These are phyloP conservation scores for Termitomyces sp. DNA, from an alignment of 768 basidiomycete species.

Conservation along the genomic window DNA sequence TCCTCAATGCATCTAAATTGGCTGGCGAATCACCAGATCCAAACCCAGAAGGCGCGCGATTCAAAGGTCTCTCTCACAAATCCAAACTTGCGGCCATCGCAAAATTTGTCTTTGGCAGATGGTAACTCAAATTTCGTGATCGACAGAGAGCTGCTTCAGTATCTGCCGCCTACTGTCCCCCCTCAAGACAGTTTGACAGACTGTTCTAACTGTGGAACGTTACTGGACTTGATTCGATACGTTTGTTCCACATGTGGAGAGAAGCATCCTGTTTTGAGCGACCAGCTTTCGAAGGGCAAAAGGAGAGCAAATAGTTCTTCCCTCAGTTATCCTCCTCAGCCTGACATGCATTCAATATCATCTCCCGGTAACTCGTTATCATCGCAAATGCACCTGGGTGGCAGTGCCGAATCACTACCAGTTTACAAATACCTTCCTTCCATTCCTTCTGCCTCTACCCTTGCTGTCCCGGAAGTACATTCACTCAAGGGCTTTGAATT, in stretches of 20 bases:
- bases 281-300: constrained; percentile 41
- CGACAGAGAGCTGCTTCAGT: constrained; percentile 46
- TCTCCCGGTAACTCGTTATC: constrained; percentile 20
- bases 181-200: constrained; percentile 62
- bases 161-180: constrained; percentile 39
- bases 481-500: constrained; percentile 67
- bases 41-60: constrained; percentile 18
- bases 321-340: constrained; percentile 28
- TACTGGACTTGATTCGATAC: constrained; percentile 81
- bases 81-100: constrained; percentile 22
- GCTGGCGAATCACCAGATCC: constrained; percentile 53
- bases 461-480: constrained; percentile 16
- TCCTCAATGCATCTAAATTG: constrained; percentile 63
- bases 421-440: constrained; percentile 40
- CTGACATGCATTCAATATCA: constrained; percentile 21
- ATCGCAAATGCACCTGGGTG: constrained; percentile 32
- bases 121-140: constrained; percentile 8
- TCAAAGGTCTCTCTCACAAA: constrained; percentile 17
- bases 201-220: constrained; percentile 75
- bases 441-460: constrained; percentile 24
- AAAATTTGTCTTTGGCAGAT: constrained; percentile 2
- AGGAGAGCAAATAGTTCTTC: constrained; percentile 27
- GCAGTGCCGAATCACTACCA: constrained; percentile 16
- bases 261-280: constrained; percentile 41
- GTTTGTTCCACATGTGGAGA: constrained; percentile 87